phyloP scores from a whole-genome alignment of 129 eudicot species.

The Scalesia atractyloides region DNA sequence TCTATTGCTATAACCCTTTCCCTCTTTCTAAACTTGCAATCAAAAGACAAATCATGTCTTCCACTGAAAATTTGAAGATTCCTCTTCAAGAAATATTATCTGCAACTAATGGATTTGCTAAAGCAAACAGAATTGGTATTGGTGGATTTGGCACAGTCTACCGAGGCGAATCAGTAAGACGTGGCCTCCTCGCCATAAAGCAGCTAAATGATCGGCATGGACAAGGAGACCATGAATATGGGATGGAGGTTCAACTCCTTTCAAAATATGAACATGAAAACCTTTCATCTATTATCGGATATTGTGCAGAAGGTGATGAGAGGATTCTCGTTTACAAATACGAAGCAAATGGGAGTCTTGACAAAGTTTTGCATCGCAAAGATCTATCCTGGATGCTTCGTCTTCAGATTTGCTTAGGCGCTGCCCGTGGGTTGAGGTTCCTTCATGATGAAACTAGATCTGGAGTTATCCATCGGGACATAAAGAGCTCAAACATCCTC shows the following conservation, averaged over 20 bases:
- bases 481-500: slow-evolving; percentile 24
- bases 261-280: slow-evolving; percentile 34
- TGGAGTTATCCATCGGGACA: slow-evolving; percentile 23
- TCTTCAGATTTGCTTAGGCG: slow-evolving; percentile 38
- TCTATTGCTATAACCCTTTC: too few species aligned
- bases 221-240: slow-evolving; percentile 37
- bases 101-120: slow-evolving; percentile 32
- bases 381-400: slow-evolving; percentile 33
- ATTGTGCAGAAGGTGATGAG: slow-evolving; percentile 22
- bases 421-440: slow-evolving; percentile 27
- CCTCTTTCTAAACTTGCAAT: background rate
- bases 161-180: slow-evolving; percentile 21
- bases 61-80: background rate
- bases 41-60: too few species aligned
- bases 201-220: slow-evolving; percentile 9
- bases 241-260: slow-evolving; percentile 29
- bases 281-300: slow-evolving; percentile 13
- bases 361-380: slow-evolving; percentile 1
- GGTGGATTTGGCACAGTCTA: slow-evolving; percentile 46
- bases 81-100: slow-evolving; percentile 32
- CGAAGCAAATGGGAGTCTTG: slow-evolving; percentile 31
- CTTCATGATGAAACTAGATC: slow-evolving; percentile 11
- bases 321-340: slow-evolving; percentile 39
- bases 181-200: slow-evolving; percentile 40
- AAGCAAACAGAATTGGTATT: background rate